Evolutionary conservation across 176 grass and related monocot species (phyloP).

Genomic region (Pontederia crassipes): DNA sequence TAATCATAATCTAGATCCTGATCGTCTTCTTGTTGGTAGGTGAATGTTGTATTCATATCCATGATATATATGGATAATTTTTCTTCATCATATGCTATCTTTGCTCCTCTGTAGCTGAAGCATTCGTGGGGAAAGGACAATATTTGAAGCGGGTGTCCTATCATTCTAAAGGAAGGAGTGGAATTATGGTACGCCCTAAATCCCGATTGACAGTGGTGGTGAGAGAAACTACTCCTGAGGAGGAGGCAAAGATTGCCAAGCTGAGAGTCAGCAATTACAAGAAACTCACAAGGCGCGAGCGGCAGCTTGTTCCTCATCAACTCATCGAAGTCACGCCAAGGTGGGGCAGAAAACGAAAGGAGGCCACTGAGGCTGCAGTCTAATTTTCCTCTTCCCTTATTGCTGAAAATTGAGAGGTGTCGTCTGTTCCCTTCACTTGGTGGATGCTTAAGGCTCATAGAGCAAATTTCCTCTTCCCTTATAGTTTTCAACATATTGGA

Average conservation of each 20-base stretch:
- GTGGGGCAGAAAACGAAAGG: constrained; percentile 56
- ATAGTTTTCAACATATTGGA: too few relatives aligned
- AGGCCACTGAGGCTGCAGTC: constrained; percentile 9
- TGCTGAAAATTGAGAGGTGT: too few relatives aligned
- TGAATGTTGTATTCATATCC: constrained; percentile 3
- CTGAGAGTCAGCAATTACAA: constrained; percentile 89
- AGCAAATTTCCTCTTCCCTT: too few relatives aligned
- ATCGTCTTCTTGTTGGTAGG: constrained; percentile 82
- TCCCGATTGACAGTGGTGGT: constrained; percentile 82
- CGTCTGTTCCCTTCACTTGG: too few relatives aligned
- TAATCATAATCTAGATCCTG: constrained; percentile 68
- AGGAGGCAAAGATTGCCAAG: constrained; percentile 83
- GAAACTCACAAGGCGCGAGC: constrained; percentile 68
- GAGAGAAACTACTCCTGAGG: constrained; percentile 70
- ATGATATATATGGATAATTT: neutral
- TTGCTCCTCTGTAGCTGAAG: constrained; percentile 36
- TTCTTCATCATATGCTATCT: neutral
- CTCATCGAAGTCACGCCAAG: constrained; percentile 70
- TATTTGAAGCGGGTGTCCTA: constrained; percentile 69
- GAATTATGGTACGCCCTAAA: constrained; percentile 71
- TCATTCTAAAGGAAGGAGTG: constrained; percentile 68
- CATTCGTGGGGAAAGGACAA: constrained; percentile 86
- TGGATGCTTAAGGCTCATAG: too few relatives aligned
- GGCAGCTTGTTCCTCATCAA: constrained; percentile 69
- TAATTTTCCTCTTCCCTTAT: neutral